phyloP scores from a whole-genome alignment of 202 grass and related monocot genomes.

The Setaria viridis region DNA sequence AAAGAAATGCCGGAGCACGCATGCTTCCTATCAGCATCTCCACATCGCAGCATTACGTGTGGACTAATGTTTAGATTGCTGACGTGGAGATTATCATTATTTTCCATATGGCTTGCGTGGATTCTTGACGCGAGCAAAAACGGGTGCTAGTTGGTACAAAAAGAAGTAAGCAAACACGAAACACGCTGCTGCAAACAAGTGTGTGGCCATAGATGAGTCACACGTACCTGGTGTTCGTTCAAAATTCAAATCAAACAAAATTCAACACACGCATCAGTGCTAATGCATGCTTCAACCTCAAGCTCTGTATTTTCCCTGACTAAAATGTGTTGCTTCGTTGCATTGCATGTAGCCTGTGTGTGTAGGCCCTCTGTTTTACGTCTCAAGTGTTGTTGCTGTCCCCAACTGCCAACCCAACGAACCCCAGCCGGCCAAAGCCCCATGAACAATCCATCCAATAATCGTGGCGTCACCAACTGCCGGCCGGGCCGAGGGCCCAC shows the following conservation, averaged over 20 bases:
- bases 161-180: neutral
- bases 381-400: neutral
- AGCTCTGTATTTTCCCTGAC: neutral
- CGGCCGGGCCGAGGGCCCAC: neutral
- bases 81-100: no score
- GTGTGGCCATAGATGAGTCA: neutral
- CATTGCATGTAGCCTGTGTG: neutral
- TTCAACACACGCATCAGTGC: neutral
- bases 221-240: no score
- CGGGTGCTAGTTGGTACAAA: neutral
- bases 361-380: neutral
- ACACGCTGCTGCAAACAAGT: neutral
- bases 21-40: no score
- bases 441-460: neutral
- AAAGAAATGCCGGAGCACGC: no score
- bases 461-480: slow-evolving; percentile 4
- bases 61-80: no score
- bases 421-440: neutral
- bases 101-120: neutral
- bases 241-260: neutral
- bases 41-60: no score
- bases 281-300: neutral
- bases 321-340: neutral
- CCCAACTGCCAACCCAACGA: slow-evolving; percentile 13
- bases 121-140: neutral